Evolutionary conservation across 169 alveolate genomes (phyloP), one percentile per base, ranked within the genome.

Genomic region (Plasmodium fragile): DNA sequence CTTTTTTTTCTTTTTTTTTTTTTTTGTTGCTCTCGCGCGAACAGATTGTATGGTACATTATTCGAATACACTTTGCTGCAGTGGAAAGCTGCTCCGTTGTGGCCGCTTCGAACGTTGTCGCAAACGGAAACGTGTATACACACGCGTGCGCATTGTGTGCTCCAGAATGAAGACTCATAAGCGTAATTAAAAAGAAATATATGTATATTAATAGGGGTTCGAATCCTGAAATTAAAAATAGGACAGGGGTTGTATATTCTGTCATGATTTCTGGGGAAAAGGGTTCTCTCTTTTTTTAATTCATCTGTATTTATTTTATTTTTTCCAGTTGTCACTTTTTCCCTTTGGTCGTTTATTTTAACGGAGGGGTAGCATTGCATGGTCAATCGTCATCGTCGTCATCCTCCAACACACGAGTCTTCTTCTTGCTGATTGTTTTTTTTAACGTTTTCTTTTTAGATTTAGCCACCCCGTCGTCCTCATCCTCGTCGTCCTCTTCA

Each of bases 381-480:
- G 25, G 25, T 30, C 13, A 18, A 36, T 81, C 41, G 6, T 81
- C 79, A 10, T 81, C 90, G 75, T 81, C 41, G 6, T 81, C 79
- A 10, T 81, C 90, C 36, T 53, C 90, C 39, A 55, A 22, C 28
- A 36, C 71, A 49, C 59, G 59, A 2, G 79, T n/a, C 41, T n/a
- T 22, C 55, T 4, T 82, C 91, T 4, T 82, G 81, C 13, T 82
- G 81, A 16, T 82, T 78, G 5, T 59, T 78, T 4, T 82, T 78
- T 1, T 82, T 65, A 7, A 59, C 79, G 0, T 82, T 65, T 1
- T 59, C 92, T 3, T 81, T 3, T 83, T 72, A 5, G 71, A 79
- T 2, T 39, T 81, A 0, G 43, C 59, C 3, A 70, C 92, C 5
- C 43, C 92, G 2, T 25, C 82, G 0, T 82, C 92, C 0, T 82